Evolutionary conservation across 345 rosid species (phyloP).

Genomic region (Fremontodendron californicum): DNA sequence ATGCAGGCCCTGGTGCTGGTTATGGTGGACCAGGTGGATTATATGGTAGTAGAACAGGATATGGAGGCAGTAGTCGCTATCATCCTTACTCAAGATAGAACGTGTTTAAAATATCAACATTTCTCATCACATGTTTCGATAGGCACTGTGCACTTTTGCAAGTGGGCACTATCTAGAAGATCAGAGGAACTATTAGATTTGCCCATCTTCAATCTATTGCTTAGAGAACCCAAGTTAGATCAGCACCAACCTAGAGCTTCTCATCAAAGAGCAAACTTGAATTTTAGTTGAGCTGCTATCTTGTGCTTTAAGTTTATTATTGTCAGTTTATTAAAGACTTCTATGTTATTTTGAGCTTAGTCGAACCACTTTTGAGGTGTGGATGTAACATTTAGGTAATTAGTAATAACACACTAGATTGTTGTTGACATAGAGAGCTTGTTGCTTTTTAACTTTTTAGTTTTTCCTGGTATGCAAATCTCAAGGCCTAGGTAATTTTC

Average conservation of each 20-base stretch:
- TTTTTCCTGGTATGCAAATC: not conserved
- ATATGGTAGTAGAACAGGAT: constrained; percentile 25
- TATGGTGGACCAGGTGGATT: constrained; percentile 20
- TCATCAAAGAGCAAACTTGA: constrained; percentile 5
- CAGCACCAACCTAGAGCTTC: not conserved
- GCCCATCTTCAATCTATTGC: not conserved
- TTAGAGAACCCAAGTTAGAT: not conserved
- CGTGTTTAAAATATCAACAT: constrained; percentile 10
- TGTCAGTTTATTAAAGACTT: not conserved
- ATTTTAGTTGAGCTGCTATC: not conserved
- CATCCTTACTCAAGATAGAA: constrained; percentile 33
- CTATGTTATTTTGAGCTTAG: not conserved
- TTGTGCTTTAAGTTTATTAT: not conserved
- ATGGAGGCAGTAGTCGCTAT: constrained; percentile 24
- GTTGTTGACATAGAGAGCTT: not conserved
- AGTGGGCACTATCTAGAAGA: constrained; percentile 17
- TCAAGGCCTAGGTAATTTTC: not conserved
- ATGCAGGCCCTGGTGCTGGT: constrained; percentile 22
- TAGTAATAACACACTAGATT: not conserved
- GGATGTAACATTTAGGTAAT: constrained; percentile 7
- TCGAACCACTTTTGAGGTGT: not conserved
- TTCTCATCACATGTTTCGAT: constrained; percentile 6
- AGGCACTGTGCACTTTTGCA: constrained; percentile 11
- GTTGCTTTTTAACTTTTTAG: not conserved
- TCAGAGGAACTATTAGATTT: constrained; percentile 7